Evolutionary conservation across 495 filamentous ascomycete species (phyloP).

Genomic region (Stereocaulon alpinum): DNA sequence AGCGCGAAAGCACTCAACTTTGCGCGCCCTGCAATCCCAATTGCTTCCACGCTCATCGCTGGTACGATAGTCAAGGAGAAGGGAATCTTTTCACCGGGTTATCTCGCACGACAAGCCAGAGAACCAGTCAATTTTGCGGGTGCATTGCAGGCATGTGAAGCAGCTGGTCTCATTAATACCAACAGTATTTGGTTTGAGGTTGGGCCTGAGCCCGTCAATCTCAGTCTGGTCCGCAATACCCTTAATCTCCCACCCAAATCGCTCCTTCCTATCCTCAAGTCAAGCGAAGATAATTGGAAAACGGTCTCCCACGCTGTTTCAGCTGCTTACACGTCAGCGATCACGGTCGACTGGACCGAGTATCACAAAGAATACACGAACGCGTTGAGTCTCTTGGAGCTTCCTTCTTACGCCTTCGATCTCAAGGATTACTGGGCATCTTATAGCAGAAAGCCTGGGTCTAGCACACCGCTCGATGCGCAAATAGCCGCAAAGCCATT

Average conservation of each 20-base stretch:
- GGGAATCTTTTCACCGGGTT: slow-evolving; percentile 36
- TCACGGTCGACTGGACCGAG: slow-evolving; percentile 52
- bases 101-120: slow-evolving; percentile 15
- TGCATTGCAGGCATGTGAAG: slow-evolving; percentile 30
- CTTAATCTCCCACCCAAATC: slow-evolving; percentile 24
- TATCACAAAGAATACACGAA: slow-evolving; percentile 48
- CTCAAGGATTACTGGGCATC: slow-evolving; percentile 56
- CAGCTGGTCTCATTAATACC: slow-evolving; percentile 37
- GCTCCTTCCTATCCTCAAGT: slow-evolving; percentile 26
- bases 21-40: slow-evolving; percentile 46
- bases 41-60: slow-evolving; percentile 55
- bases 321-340: slow-evolving; percentile 42
- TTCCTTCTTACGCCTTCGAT: slow-evolving; percentile 58
- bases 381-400: slow-evolving; percentile 37
- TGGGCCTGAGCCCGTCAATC: slow-evolving; percentile 48
- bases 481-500: slow-evolving; percentile 11
- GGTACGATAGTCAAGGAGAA: slow-evolving; percentile 46
- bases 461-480: slow-evolving; percentile 21
- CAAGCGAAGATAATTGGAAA: slow-evolving; percentile 38
- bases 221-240: slow-evolving; percentile 44
- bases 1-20: slow-evolving; percentile 49
- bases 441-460: slow-evolving; percentile 41
- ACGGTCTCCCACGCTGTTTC: slow-evolving; percentile 41
- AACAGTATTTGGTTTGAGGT: slow-evolving; percentile 38
- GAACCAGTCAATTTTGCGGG: slow-evolving; percentile 20